Percentiles rank a stretch among this genome's conserved stretches.
Conservation (phyloP, 2,329 filamentous ascomycete genomes). For the Paramyrothecium sp. region DNA sequence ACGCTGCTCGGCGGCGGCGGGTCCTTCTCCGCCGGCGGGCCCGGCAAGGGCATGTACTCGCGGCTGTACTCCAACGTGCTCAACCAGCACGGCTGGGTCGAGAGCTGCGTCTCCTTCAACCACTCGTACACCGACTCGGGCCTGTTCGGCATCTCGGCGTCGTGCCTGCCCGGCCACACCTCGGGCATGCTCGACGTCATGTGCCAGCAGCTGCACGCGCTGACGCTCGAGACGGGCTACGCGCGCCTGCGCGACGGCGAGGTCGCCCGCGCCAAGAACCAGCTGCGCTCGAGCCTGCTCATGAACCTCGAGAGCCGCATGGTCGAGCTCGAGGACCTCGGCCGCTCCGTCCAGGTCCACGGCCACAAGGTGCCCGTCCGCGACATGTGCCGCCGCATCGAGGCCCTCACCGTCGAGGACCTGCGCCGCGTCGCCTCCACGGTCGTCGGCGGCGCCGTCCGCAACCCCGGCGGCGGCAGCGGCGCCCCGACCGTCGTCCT, state of each 20-base stretch:
- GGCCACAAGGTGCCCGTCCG: conserved; percentile 86
- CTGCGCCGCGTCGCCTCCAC: conserved; percentile 75
- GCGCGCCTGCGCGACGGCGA: conserved; percentile 70
- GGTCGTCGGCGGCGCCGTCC: conserved; percentile 74
- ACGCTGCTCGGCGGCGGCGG: conserved; percentile 94
- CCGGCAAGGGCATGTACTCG: conserved; percentile 99
- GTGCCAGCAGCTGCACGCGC: conserved; percentile 80
- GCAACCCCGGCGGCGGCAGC: conserved; percentile 74
- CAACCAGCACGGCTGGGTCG: conserved; percentile 97
- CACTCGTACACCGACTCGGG: conserved; percentile 96
- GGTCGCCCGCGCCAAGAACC: conserved; percentile 93
- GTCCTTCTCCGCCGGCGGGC: conserved; percentile 93
- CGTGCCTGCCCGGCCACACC: conserved; percentile 77
- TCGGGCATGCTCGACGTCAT: conserved; percentile 89
- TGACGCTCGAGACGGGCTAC: conserved; percentile 76
- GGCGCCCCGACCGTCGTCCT: conserved; percentile 92
- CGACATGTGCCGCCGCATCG: conserved; percentile 90
- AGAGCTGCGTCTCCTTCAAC: conserved; percentile 94
- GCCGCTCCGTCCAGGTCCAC: conserved; percentile 94
- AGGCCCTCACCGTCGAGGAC: conserved; percentile 76
- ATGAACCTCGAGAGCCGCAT: conserved; percentile 98
- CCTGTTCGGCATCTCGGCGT: conserved; percentile 88
- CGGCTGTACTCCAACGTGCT: conserved; percentile 96
- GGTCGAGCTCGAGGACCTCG: conserved; percentile 96
- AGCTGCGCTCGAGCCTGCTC: conserved; percentile 81